These are phyloP conservation scores for Fusarium transvaalense DNA, from an alignment of 2,329 filamentous ascomycete genomes.

Conservation along the genomic window DNA sequence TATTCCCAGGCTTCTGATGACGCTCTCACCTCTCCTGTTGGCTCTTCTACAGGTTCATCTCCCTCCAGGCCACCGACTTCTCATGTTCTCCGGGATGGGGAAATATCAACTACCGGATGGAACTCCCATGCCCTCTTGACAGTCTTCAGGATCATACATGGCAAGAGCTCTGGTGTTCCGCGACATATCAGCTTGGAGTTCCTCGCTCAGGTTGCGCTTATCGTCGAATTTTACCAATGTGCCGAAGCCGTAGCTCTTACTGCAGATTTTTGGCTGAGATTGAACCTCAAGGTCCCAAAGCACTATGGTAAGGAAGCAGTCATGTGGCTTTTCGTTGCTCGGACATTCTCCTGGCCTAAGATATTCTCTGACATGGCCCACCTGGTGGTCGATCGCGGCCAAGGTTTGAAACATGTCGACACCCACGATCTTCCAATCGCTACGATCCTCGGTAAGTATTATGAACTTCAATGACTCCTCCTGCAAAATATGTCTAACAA, in stretches of 20 bases:
- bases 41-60: too few species aligned
- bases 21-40: too few species aligned
- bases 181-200: neutral
- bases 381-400: neutral
- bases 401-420: neutral
- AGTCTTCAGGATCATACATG: slow-evolving; percentile 18
- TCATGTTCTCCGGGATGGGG: too few species aligned
- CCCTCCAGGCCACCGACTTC: too few species aligned
- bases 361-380: neutral
- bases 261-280: neutral
- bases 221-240: slow-evolving; percentile 22
- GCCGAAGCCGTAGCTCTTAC: neutral
- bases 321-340: neutral
- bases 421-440: neutral
- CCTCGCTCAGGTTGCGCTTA: neutral
- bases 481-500: too few species aligned
- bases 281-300: rapidly evolving
- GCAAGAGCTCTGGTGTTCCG: neutral
- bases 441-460: neutral
- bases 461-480: rapidly evolving
- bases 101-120: slow-evolving; percentile 8
- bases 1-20: too few species aligned
- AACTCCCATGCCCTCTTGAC: neutral
- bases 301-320: neutral
- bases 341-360: neutral